Conservation (phyloP, 2,329 filamentous ascomycete genomes). For the Tolypocladium inflatum region DNA sequence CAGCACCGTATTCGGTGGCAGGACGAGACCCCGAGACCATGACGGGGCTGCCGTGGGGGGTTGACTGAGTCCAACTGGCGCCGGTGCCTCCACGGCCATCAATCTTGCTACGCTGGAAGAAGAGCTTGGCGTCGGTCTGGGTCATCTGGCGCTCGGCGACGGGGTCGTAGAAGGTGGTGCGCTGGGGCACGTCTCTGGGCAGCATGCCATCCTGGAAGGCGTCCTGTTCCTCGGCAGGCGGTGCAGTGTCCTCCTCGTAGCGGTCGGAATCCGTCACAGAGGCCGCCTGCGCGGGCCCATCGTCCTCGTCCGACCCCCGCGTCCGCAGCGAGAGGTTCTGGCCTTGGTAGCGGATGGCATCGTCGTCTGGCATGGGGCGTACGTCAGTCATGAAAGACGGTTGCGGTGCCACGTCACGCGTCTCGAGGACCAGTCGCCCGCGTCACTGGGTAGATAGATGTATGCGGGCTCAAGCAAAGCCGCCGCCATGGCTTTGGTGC, state of each 20-base stretch:
- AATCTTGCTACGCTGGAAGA: slow-evolving; percentile 82
- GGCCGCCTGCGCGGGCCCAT: slow-evolving; percentile 13
- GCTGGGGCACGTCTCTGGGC: slow-evolving; percentile 49
- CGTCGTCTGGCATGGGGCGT: neutral
- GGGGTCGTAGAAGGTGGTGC: slow-evolving; percentile 87
- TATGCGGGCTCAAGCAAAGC: neutral
- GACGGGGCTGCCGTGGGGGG: slow-evolving; percentile 37
- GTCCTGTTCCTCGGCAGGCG: slow-evolving; percentile 14
- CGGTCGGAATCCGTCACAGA: slow-evolving; percentile 12
- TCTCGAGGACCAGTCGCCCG: neutral
- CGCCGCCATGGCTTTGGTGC: neutral
- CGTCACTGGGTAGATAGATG: neutral
- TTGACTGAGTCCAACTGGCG: slow-evolving; percentile 29
- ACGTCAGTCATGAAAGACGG: neutral
- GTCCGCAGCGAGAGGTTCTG: slow-evolving; percentile 11
- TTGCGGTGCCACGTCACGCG: neutral
- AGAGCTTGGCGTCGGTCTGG: slow-evolving; percentile 88
- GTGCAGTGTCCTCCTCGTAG: slow-evolving; percentile 10
- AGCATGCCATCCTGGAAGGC: slow-evolving; percentile 47
- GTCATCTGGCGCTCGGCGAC: slow-evolving; percentile 90
- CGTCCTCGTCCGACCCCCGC: slow-evolving; percentile 21
- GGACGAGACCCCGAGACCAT: slow-evolving; percentile 25
- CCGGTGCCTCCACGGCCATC: slow-evolving; percentile 33
- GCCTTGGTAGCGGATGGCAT: neutral
- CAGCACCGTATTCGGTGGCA: slow-evolving; percentile 25